Base-by-base conservation (phyloP, 108 stramenopile species). In the Nitzschia inconspicua region DNA sequence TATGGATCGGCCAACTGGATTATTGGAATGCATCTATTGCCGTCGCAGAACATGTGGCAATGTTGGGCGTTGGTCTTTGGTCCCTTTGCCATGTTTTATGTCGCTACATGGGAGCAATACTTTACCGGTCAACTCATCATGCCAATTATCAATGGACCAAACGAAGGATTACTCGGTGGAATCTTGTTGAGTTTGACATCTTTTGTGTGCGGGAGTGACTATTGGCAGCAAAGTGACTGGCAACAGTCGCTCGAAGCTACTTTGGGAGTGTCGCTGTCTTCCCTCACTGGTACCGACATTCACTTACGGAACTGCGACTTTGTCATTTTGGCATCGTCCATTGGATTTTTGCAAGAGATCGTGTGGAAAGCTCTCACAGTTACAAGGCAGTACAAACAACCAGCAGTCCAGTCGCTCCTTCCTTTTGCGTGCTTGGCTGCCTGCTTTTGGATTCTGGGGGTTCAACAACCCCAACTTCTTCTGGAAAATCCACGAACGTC, bases 101-200 rank as follows among this genome's bases (percentile, higher is more conserved):
- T 88, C 37, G 73, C 83, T 1, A 94, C 93, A 18, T 91, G 89
- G 93, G 93, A 94, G 60, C 82, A 94, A 60, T 94, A 86, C 58
- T 73, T 82, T 57, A 91, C 89, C 2, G 89, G 89, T 26, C 69
- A 82, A 43, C 70, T 94, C 16, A 69, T 86, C 46, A 50, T 94
- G 66, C 93, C 93, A 2, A 73, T 78, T 6, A 63, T 94, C 49
- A 94, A 94, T 66, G 93, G 93, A 30, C 89, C 93, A 19, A 82
- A 44, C 39, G 93, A 94, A 60, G 93, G 93, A 23, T 47, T 94
- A 4, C 13, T 91, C 3, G 44, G 79, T 10, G 85, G 80, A 18
- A 86, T 84, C 14, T 25, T 69, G 20, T 31, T 85, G 42, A 84
- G 84, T 56, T 71, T 93, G 16, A 31, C 66, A 11, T 84, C 80